Conservation (phyloP, 371 early-diverging fungal genomes). For the Circinella umbellata region DNA sequence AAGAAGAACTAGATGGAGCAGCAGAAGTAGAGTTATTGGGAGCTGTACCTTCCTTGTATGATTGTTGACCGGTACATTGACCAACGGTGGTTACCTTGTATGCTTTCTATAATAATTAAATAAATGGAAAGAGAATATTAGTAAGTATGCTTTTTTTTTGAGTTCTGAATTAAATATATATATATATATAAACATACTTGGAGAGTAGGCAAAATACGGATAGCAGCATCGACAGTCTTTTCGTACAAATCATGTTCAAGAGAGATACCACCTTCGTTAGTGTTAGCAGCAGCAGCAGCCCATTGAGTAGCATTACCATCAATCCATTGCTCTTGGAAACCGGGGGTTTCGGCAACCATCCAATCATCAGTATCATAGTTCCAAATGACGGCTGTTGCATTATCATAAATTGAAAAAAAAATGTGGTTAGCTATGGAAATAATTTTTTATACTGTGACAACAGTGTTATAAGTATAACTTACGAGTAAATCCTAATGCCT, state of each 20-base stretch:
- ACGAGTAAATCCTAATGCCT: constrained; percentile 59
- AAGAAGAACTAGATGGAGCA: constrained; percentile 24
- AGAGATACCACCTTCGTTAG: constrained; percentile 56
- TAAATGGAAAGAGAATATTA: no score
- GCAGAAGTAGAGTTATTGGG: constrained; percentile 19
- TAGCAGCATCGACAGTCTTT: constrained; percentile 62
- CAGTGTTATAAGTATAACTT: constrained; percentile 5
- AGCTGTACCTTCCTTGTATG: constrained; percentile 42
- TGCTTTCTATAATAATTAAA: constrained; percentile 27
- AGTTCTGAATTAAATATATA: no score
- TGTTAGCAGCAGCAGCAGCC: constrained; percentile 36
- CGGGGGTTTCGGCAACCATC: constrained; percentile 37
- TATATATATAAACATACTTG: no score
- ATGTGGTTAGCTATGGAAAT: background rate
- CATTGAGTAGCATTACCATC: constrained; percentile 56
- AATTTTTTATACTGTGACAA: no score
- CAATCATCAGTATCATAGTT: constrained; percentile 54
- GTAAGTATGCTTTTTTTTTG: no score
- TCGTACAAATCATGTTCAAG: constrained; percentile 62
- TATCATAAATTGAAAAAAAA: no score
- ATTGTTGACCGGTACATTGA: constrained; percentile 38
- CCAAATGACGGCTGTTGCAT: constrained; percentile 49
- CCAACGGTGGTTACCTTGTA: constrained; percentile 52
- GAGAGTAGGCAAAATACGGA: constrained; percentile 58
- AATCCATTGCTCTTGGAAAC: constrained; percentile 42